These are phyloP conservation scores for Zea luxurians DNA, from an alignment of 176 grass and related monocot species.

Conservation along the genomic window DNA sequence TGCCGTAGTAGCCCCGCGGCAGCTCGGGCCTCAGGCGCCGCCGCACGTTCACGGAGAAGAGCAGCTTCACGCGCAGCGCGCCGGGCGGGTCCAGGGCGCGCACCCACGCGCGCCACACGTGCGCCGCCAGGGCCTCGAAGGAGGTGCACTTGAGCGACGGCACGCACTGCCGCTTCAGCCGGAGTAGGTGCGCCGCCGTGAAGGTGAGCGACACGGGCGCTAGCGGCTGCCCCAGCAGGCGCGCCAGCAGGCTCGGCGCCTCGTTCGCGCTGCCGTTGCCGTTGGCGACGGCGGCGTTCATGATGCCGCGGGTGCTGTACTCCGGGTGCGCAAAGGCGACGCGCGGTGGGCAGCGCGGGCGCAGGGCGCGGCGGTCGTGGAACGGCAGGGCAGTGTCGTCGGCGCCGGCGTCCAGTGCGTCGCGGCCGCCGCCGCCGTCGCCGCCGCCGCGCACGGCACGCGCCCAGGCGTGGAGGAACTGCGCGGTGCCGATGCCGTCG, in stretches of 20 bases:
- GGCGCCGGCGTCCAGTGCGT: not conserved
- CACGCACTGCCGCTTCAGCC: constrained; percentile 61
- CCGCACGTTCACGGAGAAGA: constrained; percentile 83
- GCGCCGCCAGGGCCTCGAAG: constrained; percentile 80
- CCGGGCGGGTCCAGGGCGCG: constrained; percentile 56
- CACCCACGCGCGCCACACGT: constrained; percentile 88
- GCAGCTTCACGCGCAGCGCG: constrained; percentile 70
- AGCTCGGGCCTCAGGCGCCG: constrained; percentile 60
- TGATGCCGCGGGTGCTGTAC: constrained; percentile 25
- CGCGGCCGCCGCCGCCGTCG: not conserved
- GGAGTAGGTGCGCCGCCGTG: constrained; percentile 56
- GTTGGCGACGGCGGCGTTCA: not conserved
- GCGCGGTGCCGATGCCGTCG: constrained; percentile 79
- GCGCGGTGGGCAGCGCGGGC: constrained; percentile 58
- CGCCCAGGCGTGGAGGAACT: constrained; percentile 89
- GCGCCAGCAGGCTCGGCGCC: constrained; percentile 35
- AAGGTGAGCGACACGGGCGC: constrained; percentile 71
- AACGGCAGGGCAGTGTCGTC: constrained; percentile 4
- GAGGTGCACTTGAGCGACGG: constrained; percentile 79
- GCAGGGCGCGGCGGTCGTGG: constrained; percentile 68
- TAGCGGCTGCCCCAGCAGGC: constrained; percentile 56
- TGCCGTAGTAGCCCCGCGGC: constrained; percentile 79
- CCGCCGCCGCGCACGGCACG: constrained; percentile 30
- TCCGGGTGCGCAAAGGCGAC: constrained; percentile 80
- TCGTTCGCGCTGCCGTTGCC: not conserved